phyloP scores from a whole-genome alignment of 495 filamentous ascomycete species.

The Penicillium maclennaniae region DNA sequence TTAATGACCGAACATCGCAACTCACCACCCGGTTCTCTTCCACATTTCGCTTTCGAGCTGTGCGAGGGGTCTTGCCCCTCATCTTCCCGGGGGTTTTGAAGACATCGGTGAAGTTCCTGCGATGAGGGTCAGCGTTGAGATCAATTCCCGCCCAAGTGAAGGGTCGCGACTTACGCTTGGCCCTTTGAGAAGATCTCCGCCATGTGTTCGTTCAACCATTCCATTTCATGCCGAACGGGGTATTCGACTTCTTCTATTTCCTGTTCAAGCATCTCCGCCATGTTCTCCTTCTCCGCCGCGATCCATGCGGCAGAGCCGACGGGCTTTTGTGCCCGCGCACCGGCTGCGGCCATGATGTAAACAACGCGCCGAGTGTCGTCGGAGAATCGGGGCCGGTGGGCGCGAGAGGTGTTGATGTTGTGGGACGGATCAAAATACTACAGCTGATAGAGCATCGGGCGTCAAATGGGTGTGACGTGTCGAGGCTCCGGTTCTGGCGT shows the following conservation, averaged over 20 bases:
- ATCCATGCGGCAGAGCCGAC: conserved; percentile 69
- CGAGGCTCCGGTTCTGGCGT: conserved; percentile 4
- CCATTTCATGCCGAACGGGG: conserved; percentile 82
- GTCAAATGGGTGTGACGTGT: conserved; percentile 5
- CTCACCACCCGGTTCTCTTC: conserved; percentile 64
- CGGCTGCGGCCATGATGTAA: conserved; percentile 48
- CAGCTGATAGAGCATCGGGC: conserved; percentile 9
- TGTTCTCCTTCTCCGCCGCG: conserved; percentile 59
- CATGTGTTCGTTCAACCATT: conserved; percentile 98
- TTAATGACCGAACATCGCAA: conserved; percentile 22
- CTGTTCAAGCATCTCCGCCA: conserved; percentile 57
- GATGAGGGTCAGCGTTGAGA: conserved; percentile 31
- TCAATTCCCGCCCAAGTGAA: not conserved
- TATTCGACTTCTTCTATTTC: conserved; percentile 89
- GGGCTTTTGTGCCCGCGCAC: conserved; percentile 47
- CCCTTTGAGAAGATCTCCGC: conserved; percentile 83
- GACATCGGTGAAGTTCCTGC: conserved; percentile 79
- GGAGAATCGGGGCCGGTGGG: not conserved
- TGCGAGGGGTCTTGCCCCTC: conserved; percentile 89
- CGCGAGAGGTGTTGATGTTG: not conserved
- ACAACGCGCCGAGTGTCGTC: conserved; percentile 27
- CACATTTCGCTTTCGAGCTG: conserved; percentile 63
- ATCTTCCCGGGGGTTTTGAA: conserved; percentile 97
- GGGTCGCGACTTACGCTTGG: conserved; percentile 61
- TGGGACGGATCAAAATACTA: not conserved